Conservation (phyloP, 345 rosid species). For the Eucalyptus regnans region DNA sequence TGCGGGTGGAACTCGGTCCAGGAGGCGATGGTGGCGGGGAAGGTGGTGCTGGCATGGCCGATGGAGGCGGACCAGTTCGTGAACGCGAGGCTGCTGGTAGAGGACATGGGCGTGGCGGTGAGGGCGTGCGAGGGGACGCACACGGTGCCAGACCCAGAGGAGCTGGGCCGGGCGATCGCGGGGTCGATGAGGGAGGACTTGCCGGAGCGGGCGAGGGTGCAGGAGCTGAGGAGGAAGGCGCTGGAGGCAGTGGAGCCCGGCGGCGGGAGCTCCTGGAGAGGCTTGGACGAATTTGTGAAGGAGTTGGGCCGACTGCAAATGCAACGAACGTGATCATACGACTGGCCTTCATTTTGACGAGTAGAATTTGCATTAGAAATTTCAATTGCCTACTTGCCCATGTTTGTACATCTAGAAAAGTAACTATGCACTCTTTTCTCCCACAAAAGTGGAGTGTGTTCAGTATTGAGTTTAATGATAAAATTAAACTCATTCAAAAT, state of each 20-base stretch:
- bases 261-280: conserved; percentile 32
- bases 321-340: background rate
- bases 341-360: background rate
- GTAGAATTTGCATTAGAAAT: background rate
- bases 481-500: background rate
- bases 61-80: conserved; percentile 66
- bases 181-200: conserved; percentile 4
- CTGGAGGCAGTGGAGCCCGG: conserved; percentile 19
- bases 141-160: conserved; percentile 40
- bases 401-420: background rate
- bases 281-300: conserved; percentile 17
- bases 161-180: conserved; percentile 11
- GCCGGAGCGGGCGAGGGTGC: conserved; percentile 7
- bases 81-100: conserved; percentile 36
- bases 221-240: conserved; percentile 14
- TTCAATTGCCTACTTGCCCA: background rate
- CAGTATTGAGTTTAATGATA: background rate
- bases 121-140: conserved; percentile 34
- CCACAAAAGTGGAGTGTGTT: background rate
- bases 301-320: conserved; percentile 4
- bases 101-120: conserved; percentile 39
- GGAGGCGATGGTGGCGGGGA: conserved; percentile 47
- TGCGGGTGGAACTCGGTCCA: conserved; percentile 76
- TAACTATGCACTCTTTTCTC: background rate
- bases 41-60: conserved; percentile 47